Conservation (phyloP, 805 yeast genomes). For the Torulaspora indica region DNA sequence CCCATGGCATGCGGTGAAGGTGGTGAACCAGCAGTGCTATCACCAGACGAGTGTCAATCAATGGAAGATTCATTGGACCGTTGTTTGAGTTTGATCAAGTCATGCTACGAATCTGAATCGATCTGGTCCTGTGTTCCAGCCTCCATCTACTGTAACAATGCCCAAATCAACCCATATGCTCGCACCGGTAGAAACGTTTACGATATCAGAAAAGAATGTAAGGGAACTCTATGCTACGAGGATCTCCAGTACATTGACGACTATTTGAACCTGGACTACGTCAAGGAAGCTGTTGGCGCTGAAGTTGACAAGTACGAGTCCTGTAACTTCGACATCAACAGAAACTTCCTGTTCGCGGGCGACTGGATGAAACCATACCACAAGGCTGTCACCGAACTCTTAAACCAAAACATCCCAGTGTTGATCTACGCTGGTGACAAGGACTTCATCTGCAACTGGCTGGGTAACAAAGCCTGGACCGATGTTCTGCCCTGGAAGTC, state of each 20-base stretch:
- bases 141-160: slow-evolving; percentile 79
- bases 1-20: slow-evolving; percentile 97
- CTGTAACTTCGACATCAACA: slow-evolving; percentile 73
- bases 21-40: slow-evolving; percentile 71
- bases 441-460: slow-evolving; percentile 95
- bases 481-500: slow-evolving; percentile 65
- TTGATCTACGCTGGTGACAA: slow-evolving; percentile 93
- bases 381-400: slow-evolving; percentile 60
- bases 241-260: slow-evolving; percentile 68
- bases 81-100: slow-evolving; percentile 67
- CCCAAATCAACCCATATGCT: slow-evolving; percentile 74
- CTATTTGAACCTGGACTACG: slow-evolving; percentile 72
- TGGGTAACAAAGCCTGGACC: slow-evolving; percentile 88
- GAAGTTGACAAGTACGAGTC: slow-evolving; percentile 74
- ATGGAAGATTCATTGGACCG: slow-evolving; percentile 68
- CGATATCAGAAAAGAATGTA: slow-evolving; percentile 80
- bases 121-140: slow-evolving; percentile 91
- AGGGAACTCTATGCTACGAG: slow-evolving; percentile 71
- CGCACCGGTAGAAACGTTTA: slow-evolving; percentile 86
- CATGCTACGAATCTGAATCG: slow-evolving; percentile 71
- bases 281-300: slow-evolving; percentile 80
- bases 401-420: slow-evolving; percentile 73
- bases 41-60: slow-evolving; percentile 71
- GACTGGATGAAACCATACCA: slow-evolving; percentile 93
- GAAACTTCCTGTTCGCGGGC: slow-evolving; percentile 78